Evolutionary conservation across 495 filamentous ascomycete genomes (phyloP).

Genomic region (Penicillium cosmopolitanum): DNA sequence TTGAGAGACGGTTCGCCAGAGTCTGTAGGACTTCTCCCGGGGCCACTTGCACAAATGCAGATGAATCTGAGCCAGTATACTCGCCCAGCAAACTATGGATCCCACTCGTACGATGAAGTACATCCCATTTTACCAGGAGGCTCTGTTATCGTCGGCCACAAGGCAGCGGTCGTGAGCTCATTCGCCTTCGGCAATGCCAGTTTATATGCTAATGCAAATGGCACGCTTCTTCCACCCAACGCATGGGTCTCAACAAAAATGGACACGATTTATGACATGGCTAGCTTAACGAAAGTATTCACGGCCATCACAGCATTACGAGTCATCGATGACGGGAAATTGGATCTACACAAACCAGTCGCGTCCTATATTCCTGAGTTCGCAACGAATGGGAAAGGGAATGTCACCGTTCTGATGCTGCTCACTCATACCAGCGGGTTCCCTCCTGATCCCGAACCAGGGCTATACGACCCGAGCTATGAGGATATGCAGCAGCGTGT

Average conservation of each 20-base stretch:
- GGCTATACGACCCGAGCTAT: constrained; percentile 16
- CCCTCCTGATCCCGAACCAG: constrained; percentile 22
- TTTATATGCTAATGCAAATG: constrained; percentile 31
- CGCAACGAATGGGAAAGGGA: constrained; percentile 29
- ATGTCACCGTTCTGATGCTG: constrained; percentile 31
- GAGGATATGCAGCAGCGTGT: constrained; percentile 25
- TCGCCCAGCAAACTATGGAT: constrained; percentile 27
- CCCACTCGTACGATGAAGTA: constrained; percentile 15
- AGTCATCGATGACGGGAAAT: constrained; percentile 24
- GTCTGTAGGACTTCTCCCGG: constrained; percentile 27
- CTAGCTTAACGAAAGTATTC: constrained; percentile 31
- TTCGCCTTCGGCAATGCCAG: constrained; percentile 33
- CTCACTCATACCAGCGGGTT: constrained; percentile 35
- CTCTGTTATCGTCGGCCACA: constrained; percentile 26
- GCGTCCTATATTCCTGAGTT: constrained; percentile 30
- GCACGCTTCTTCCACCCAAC: constrained; percentile 24
- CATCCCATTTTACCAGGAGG: constrained; percentile 32
- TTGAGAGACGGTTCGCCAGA: constrained; percentile 26
- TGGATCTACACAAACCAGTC: constrained; percentile 24
- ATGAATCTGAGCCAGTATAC: constrained; percentile 31
- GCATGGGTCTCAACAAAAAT: constrained; percentile 21
- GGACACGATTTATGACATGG: constrained; percentile 36
- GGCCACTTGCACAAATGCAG: constrained; percentile 24
- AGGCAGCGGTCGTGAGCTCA: constrained; percentile 29
- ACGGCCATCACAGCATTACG: constrained; percentile 27